Conservation (phyloP, 495 filamentous ascomycete species). For the Penicillium nucicola region DNA sequence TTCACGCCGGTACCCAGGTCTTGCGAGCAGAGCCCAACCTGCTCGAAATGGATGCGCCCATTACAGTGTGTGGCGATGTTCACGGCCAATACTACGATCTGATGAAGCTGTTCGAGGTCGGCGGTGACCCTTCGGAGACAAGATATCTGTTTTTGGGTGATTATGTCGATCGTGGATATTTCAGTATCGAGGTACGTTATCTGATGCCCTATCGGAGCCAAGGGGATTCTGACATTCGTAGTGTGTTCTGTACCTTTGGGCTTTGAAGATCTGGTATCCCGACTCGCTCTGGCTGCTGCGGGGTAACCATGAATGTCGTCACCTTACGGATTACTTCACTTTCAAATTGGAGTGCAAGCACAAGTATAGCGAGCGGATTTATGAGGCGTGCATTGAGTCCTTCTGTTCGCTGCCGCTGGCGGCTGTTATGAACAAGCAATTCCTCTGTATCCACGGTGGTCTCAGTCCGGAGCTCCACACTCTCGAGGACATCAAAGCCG, state of each 20-base stretch:
- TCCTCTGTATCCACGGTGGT: constrained; percentile 96
- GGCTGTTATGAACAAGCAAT: constrained; percentile 99
- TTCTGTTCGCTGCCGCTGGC: constrained; percentile 94
- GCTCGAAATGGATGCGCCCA: constrained; percentile 98
- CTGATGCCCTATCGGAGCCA: neutral
- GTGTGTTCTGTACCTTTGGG: constrained; percentile 97
- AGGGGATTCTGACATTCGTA: constrained; percentile 24
- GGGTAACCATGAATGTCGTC: constrained; percentile 97
- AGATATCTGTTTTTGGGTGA: constrained; percentile 96
- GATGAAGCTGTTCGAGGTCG: constrained; percentile 99
- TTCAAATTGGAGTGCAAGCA: constrained; percentile 99
- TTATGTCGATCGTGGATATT: constrained; percentile 97
- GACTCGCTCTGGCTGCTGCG: constrained; percentile 95
- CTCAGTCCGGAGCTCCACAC: constrained; percentile 94
- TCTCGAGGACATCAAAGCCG: constrained; percentile 85
- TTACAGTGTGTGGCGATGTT: constrained; percentile 98
- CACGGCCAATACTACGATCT: constrained; percentile 98
- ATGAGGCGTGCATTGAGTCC: constrained; percentile 97
- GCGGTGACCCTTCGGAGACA: constrained; percentile 93
- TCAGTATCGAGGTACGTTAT: constrained; percentile 81
- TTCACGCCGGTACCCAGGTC: constrained; percentile 77
- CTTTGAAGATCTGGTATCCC: constrained; percentile 98
- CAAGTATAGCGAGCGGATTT: constrained; percentile 95
- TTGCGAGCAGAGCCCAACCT: constrained; percentile 87
- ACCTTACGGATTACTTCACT: constrained; percentile 99